Base-by-base conservation (phyloP, 2,329 filamentous ascomycete species). In the Didymella pomorum region DNA sequence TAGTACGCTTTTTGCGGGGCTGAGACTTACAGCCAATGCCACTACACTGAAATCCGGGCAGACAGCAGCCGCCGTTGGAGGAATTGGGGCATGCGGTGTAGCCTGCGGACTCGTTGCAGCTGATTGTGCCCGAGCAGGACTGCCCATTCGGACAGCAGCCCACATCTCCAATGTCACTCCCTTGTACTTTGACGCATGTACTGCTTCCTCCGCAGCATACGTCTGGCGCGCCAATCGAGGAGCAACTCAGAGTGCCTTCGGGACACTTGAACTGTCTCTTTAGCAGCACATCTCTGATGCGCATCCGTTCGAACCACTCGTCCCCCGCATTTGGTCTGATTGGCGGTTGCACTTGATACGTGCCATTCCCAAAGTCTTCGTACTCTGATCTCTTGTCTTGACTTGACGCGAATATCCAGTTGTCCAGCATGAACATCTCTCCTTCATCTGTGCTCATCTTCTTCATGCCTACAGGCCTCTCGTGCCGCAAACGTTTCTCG, bases 41-140 rank as follows among this genome's bases (percentile, higher is more conserved):
- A 56, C 86, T 81, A 67, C 91, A 94, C 1, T 84, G 80, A 69
- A 86, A 93, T 4, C 89, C 89, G 0, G 87, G 81, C 11, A 93
- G 86, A 72, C 91, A 94, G 71, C 91, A 94, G 2, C 90, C 91
- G 14, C 90, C 90, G 3, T 90, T 90, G 0, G 88, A 73, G 31
- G 83, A 82, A 8, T 85, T 81, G 0, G 87, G 81, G 71, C 91
- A 94, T 47, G 85, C 84, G 11, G 85, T 84, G 59, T 89, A 87
- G 39, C 84, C 87, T 4, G 80, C 78, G 2, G 81, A 80, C 2
- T 74, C 78, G 61, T 83, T 76, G 63, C 91, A 93, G 0, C 83
- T 84, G 6, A 93, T 86, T 1, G 79, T 78, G 10, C 89, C 88
- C 3, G 83, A 83, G 73, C 91, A 94, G 6, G 75, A 83, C 42